Conservation (phyloP, 208 protist species). For the Wallacemonas sp. region DNA sequence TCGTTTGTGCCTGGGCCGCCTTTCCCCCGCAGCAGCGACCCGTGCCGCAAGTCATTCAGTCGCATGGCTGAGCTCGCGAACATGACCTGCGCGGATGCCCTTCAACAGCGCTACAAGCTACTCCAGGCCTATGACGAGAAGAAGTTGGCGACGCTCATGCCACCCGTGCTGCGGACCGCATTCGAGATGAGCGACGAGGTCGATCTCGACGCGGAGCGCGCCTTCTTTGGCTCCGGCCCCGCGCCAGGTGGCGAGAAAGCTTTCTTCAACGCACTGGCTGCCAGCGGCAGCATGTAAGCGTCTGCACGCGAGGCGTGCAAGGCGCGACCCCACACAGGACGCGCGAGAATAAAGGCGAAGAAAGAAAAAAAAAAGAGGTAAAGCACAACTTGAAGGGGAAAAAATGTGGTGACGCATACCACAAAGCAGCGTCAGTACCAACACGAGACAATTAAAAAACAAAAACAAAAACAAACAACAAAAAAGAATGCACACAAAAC, state of each 20-base stretch:
- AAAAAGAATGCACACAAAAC: conserved; percentile 2
- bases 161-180: conserved; percentile 74
- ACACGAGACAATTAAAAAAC: not conserved
- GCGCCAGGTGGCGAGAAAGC: conserved; percentile 79
- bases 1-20: conserved; percentile 81
- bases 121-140: conserved; percentile 69
- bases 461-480: conserved; percentile 17
- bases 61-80: conserved; percentile 68
- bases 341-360: no score
- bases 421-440: no score
- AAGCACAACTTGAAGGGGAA: no score
- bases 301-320: no score
- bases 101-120: conserved; percentile 70
- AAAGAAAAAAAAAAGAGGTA: not conserved
- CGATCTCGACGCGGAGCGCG: conserved; percentile 78
- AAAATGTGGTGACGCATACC: no score
- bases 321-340: not conserved
- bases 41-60: conserved; percentile 65
- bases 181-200: conserved; percentile 91
- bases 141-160: conserved; percentile 36
- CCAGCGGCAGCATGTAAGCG: conserved; percentile 21
- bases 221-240: conserved; percentile 80
- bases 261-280: conserved; percentile 75
- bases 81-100: conserved; percentile 45
- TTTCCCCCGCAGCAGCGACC: conserved; percentile 72